Base-by-base conservation (phyloP, 768 basidiomycete species). In the Psilocybe cyanescens region DNA sequence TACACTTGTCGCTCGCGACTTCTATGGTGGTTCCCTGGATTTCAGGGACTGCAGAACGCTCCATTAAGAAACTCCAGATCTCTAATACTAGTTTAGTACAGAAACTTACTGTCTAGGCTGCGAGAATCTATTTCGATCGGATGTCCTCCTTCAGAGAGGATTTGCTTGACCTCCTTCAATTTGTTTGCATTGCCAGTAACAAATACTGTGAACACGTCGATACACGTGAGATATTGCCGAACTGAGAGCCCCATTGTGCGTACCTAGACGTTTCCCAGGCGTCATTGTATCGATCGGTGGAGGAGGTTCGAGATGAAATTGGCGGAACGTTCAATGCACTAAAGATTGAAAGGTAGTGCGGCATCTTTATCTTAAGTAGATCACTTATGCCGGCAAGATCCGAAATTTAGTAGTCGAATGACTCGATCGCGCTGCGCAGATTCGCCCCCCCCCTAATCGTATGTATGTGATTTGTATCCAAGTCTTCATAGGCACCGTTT, bases 131-230 rank as follows among this genome's bases (percentile, higher is more conserved):
- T 84, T 56, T 89, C 84, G 65, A 98, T 85, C 8, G 89, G 85
- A n/a, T 81, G 74, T 14, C 76, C 70, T 4, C 86, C 86, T 12
- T 84, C 77, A 0, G 83, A 83, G 16, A 99, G 81, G 71, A 99
- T 98, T 33, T 86, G 84, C 68, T 86, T 86, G 62, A 96, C 94
- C 77, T 99, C 97, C 61, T 81, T 83, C 29, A 99, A 80, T 74
- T 99, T 99, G 79, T 95, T 94, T 17, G 88, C 85, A 72, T 99
- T 98, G 29, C 95, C 94, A 0, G 97, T 98, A 16, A 98, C 94
- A 73, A 98, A 97, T 28, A 91, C 95, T 97, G 19, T 14, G 14
- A 16, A 44, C 11, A 35, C 33, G 33, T 35, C 6, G 3, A 35
- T 35, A 35, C 2, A 11, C 33, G 33, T 24, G 24, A 24, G 24